Evolutionary conservation across 2,329 filamentous ascomycete genomes (phyloP).

Genomic region (Pyrenochaeta sp.): DNA sequence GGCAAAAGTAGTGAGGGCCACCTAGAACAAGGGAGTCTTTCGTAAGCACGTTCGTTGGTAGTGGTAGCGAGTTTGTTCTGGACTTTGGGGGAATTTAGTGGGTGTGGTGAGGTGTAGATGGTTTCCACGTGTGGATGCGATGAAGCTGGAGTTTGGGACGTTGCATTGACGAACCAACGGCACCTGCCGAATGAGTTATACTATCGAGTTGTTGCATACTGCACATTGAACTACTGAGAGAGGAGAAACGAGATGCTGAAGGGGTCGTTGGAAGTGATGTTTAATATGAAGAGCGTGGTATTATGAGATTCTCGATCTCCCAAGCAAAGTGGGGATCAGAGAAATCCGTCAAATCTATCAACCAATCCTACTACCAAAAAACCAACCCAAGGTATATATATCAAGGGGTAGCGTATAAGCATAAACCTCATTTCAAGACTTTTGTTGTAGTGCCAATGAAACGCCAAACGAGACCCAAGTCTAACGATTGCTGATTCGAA

Average conservation of each 20-base stretch:
- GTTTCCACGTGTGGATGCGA: too few relatives aligned
- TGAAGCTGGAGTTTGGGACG: too few relatives aligned
- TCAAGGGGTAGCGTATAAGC: slow-evolving; percentile 19
- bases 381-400: slow-evolving; percentile 5
- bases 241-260: neutral
- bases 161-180: too few relatives aligned
- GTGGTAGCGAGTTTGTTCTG: neutral
- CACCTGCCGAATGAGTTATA: too few relatives aligned
- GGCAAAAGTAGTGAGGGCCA: neutral
- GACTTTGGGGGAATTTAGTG: neutral
- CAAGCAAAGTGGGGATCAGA: neutral
- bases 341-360: slow-evolving; percentile 18
- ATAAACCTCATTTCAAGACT: slow-evolving; percentile 28
- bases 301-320: slow-evolving; percentile 17
- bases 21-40: neutral
- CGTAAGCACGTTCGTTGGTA: neutral
- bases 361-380: slow-evolving; percentile 11
- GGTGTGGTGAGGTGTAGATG: neutral
- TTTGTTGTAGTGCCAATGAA: slow-evolving; percentile 29
- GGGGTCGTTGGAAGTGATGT: neutral
- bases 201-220: too few relatives aligned
- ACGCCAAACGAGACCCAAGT: slow-evolving; percentile 31
- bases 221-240: too few relatives aligned
- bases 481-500: slow-evolving; percentile 27
- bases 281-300: slow-evolving; percentile 24